Percentiles rank a stretch among this genome's conserved stretches.
Evolutionary conservation across 2,329 filamentous ascomycete species (phyloP).

Genomic region (Phialocephala sp.): DNA sequence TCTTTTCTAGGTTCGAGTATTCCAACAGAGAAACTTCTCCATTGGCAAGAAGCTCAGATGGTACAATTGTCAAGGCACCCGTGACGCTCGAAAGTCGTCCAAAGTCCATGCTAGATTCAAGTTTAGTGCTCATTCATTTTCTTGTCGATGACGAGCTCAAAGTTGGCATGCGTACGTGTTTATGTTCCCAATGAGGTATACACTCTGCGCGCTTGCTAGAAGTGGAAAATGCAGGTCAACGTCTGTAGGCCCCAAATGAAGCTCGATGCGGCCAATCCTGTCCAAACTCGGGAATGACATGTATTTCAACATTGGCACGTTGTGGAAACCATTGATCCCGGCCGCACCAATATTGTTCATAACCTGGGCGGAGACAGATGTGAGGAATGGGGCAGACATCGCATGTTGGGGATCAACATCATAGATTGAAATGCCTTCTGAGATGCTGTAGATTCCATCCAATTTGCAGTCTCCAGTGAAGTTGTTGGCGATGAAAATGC

Average conservation of each 20-base stretch:
- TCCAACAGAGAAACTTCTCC: not conserved
- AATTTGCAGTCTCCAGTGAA: not conserved
- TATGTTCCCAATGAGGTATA: not conserved
- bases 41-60: not conserved
- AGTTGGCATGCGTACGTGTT: not conserved
- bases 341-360: not conserved
- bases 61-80: not conserved
- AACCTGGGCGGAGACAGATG: not conserved
- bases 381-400: not conserved
- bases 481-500: not conserved
- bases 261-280: not conserved
- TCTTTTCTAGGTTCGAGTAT: not conserved
- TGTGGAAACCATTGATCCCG: not conserved
- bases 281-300: not conserved
- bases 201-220: not conserved
- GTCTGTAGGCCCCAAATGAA: not conserved
- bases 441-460: not conserved
- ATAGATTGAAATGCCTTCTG: not conserved
- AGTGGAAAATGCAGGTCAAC: not conserved
- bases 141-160: not conserved
- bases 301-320: not conserved
- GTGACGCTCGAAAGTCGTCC: not conserved
- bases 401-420: not conserved
- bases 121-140: not conserved
- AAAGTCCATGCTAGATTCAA: not conserved